These are phyloP conservation scores for Fusarium pseudocircinatum DNA, from an alignment of 2,329 filamentous ascomycete species.

Conservation along the genomic window DNA sequence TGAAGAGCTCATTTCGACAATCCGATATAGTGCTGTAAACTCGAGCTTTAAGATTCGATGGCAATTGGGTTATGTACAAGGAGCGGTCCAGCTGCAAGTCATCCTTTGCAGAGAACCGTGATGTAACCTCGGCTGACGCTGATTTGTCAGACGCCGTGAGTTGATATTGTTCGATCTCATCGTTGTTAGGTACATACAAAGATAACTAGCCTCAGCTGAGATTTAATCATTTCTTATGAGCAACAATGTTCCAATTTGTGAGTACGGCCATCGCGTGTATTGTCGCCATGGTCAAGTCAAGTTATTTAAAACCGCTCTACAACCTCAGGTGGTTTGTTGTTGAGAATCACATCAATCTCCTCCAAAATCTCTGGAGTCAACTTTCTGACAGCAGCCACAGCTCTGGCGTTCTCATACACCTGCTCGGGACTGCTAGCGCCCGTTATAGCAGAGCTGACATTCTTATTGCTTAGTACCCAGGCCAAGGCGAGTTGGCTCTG, in stretches of 20 bases:
- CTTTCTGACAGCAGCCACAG: slow-evolving; percentile 62
- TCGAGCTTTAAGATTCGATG: not conserved
- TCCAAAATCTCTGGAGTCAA: slow-evolving; percentile 67
- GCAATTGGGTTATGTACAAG: not conserved
- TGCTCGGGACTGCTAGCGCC: slow-evolving; percentile 67
- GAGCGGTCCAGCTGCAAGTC: not conserved
- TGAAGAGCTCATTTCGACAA: slow-evolving; percentile 37
- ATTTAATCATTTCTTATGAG: not conserved
- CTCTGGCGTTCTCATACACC: slow-evolving; percentile 67
- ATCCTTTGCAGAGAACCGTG: not conserved
- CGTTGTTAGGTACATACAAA: not conserved
- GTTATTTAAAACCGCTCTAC: slow-evolving; percentile 37
- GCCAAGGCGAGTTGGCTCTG: slow-evolving; percentile 66
- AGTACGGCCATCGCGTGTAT: not conserved
- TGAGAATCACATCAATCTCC: slow-evolving; percentile 67
- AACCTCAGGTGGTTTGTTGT: slow-evolving; percentile 65
- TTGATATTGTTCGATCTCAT: not conserved
- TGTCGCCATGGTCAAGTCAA: not conserved
- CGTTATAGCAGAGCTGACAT: slow-evolving; percentile 69
- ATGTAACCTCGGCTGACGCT: not conserved
- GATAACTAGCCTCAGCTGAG: not conserved
- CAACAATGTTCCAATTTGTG: not conserved
- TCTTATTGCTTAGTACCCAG: slow-evolving; percentile 70
- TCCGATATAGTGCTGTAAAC: not conserved
- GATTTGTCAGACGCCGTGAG: slow-evolving; percentile 27